Evolutionary conservation across 164 flowering plant species (phyloP).

Genomic region (Litsea cubeba): DNA sequence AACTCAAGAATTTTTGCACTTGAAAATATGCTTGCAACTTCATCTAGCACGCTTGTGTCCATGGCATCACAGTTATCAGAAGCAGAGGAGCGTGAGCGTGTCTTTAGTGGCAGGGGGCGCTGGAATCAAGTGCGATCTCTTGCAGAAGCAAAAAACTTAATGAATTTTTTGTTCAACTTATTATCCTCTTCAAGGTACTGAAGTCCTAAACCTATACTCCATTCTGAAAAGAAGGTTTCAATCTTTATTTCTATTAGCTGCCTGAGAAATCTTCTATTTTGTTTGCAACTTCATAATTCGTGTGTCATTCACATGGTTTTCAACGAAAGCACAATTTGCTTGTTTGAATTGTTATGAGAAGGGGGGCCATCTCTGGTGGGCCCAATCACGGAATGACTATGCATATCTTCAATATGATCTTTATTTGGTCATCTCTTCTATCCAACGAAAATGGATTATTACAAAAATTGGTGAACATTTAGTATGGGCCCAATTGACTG

Average conservation of each 20-base stretch:
- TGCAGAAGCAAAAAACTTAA: constrained; percentile 85
- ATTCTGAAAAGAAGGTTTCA: not conserved
- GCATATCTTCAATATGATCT: not conserved
- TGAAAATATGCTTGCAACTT: constrained; percentile 89
- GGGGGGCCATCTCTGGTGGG: too few species aligned
- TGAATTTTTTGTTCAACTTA: constrained; percentile 75
- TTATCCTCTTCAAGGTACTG: constrained; percentile 83
- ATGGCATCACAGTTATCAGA: constrained; percentile 98
- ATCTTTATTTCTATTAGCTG: not conserved
- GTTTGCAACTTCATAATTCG: not conserved
- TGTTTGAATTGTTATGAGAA: too few species aligned
- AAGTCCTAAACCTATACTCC: not conserved
- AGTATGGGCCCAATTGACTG: not conserved
- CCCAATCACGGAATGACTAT: too few species aligned
- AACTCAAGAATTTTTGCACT: constrained; percentile 93
- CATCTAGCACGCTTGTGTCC: constrained; percentile 80
- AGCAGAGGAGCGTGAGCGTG: constrained; percentile 91
- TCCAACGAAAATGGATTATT: not conserved
- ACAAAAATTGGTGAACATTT: not conserved
- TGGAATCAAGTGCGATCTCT: constrained; percentile 96
- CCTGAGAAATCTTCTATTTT: not conserved
- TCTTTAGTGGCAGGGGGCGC: constrained; percentile 82
- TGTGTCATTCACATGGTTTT: not conserved
- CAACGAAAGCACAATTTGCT: too few species aligned
- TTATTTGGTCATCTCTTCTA: too few species aligned